These are phyloP conservation scores for Fragaria nilgerrensis DNA, from an alignment of 306 rosid genomes.

Conservation along the genomic window DNA sequence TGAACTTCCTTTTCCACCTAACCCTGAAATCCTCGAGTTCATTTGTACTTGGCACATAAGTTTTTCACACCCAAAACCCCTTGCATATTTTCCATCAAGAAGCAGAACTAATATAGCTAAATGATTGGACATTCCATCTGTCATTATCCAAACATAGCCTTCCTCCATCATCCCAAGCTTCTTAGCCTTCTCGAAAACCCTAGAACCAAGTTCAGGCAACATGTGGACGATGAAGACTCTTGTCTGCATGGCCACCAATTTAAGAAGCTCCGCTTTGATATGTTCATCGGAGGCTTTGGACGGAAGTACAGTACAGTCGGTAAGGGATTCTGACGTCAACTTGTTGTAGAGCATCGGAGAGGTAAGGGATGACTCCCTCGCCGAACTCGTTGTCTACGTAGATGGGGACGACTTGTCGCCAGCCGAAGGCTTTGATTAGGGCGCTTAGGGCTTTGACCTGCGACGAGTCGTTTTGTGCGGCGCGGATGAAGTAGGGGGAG, in stretches of 20 bases:
- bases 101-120: not conserved
- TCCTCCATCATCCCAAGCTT: constrained; percentile 40
- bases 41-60: constrained; percentile 31
- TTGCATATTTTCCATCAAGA: constrained; percentile 12
- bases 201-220: not conserved
- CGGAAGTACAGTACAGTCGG: constrained; percentile 31
- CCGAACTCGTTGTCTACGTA: constrained; percentile 26
- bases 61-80: constrained; percentile 36
- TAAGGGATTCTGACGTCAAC: constrained; percentile 20
- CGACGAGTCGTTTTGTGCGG: constrained; percentile 18
- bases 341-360: constrained; percentile 21
- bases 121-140: constrained; percentile 13
- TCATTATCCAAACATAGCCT: constrained; percentile 50
- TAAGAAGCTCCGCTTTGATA: constrained; percentile 27
- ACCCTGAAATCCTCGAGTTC: constrained; percentile 28
- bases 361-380: constrained; percentile 9
- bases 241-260: constrained; percentile 28
- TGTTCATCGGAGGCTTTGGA: constrained; percentile 19
- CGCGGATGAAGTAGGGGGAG: constrained; percentile 25
- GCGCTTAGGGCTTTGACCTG: constrained; percentile 13
- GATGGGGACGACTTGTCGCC: constrained; percentile 29
- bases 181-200: constrained; percentile 29
- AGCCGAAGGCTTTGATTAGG: constrained; percentile 18
- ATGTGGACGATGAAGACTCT: constrained; percentile 38
- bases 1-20: constrained; percentile 46